Percentiles rank a stretch among this genome's conserved stretches.
phyloP scores from a whole-genome alignment of 352 stramenopile genomes.

The Phytophthora rubi region DNA sequence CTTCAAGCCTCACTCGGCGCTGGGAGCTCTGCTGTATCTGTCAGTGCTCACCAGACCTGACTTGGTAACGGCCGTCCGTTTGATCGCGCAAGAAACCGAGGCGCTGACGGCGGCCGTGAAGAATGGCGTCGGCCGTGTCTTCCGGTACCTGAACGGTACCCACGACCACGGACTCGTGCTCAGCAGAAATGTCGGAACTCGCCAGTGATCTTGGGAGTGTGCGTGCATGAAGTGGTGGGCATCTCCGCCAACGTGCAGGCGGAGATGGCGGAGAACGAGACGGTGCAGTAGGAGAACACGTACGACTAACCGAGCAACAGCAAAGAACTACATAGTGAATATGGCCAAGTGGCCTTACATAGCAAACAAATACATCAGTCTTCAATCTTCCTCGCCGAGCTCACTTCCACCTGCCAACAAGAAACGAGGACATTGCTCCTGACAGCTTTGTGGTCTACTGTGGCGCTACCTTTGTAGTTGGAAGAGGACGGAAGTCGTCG shows the following conservation, averaged over 20 bases:
- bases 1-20: constrained; percentile 5
- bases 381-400: too few relatives aligned
- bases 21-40: constrained; percentile 25
- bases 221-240: too few relatives aligned
- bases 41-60: constrained; percentile 15
- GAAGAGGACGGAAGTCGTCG: neutral
- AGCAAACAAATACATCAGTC: too few relatives aligned
- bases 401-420: neutral
- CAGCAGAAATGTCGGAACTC: neutral
- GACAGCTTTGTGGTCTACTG: neutral
- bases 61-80: constrained; percentile 6
- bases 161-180: neutral
- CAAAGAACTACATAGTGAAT: too few relatives aligned
- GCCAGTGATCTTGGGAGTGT: too few relatives aligned
- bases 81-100: constrained; percentile 21
- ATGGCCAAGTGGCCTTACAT: too few relatives aligned
- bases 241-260: too few relatives aligned
- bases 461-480: neutral
- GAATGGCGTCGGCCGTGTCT: constrained; percentile 4
- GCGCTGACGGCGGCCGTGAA: neutral
- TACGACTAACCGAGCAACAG: too few relatives aligned
- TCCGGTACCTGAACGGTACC: neutral
- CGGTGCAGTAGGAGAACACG: too few relatives aligned
- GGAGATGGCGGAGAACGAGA: too few relatives aligned
- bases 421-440: neutral